Evolutionary conservation across 2,329 filamentous ascomycete species (phyloP), one percentile per base, ranked within the genome.

Genomic region (Lasiodiplodia theobromae): DNA sequence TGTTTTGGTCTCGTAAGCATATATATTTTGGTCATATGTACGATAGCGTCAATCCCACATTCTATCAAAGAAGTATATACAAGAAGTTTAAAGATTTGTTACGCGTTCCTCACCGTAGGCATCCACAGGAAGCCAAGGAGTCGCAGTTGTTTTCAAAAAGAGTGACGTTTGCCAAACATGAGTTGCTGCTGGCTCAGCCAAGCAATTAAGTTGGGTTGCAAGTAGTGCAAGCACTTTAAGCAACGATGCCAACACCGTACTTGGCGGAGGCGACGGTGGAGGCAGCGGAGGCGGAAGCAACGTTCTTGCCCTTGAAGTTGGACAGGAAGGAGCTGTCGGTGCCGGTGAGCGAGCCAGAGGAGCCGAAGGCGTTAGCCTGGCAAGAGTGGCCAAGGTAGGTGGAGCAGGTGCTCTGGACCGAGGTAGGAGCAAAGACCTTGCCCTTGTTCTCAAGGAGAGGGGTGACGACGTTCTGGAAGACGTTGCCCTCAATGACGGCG

Each of bases 401-500:
- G 28, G 74, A 73, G 81, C 86, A 87, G 54, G 73, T 74, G 23
- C 77, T 72, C 73, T 82, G 83, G 40, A 78, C 76, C 54, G 69
- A 74, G 21, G 77, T 70, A 7, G 78, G 77, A 0, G 76, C 71
- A 71, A 83, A 84, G 58, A 83, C 71, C 70, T 79, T 69, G 8
- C 82, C 83, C n/a, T 73, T 71, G 66, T 80, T 77, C 69, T 84
- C 80, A 57, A 84, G 76, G 65, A 78, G 73, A 23, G 81, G 76
- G 23, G 79, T 78, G 16, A 77, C 74, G 66, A 89, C 82, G 72
- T 86, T 85, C 77, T 87, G 83, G 81, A 88, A 89, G 58, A 86
- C 78, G 72, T 87, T 88, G 47, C 87, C 87, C 78, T 89, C 87
- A 2, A 84, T 84, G 25, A 89, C 79, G 53, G 87, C 82, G 70